phyloP scores from a whole-genome alignment of 2,329 filamentous ascomycete species.

The Diplodia corticola region DNA sequence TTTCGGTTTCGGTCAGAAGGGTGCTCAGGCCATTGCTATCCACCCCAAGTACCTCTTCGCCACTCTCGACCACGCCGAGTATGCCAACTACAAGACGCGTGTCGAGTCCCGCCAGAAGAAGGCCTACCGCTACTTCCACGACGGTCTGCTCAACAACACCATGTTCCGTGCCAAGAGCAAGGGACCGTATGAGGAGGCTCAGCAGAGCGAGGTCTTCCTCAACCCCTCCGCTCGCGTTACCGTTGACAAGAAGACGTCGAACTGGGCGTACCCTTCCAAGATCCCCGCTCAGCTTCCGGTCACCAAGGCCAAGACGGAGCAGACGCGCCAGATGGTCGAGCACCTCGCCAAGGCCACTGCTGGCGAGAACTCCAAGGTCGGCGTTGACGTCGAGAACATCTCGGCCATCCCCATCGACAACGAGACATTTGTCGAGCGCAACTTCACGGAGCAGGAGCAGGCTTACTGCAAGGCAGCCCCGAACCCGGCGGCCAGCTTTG shows the following conservation, averaged over 20 bases:
- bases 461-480: constrained; percentile 80
- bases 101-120: constrained; percentile 95
- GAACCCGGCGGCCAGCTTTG: constrained; percentile 84
- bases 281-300: constrained; percentile 60
- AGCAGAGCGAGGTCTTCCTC: constrained; percentile 84
- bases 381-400: constrained; percentile 91
- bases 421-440: constrained; percentile 89
- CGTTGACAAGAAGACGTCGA: constrained; percentile 80
- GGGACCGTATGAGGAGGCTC: constrained; percentile 84
- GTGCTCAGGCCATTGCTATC: constrained; percentile 93
- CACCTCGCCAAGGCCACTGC: constrained; percentile 68
- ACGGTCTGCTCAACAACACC: constrained; percentile 95
- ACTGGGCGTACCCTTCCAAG: constrained; percentile 66
- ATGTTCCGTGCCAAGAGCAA: constrained; percentile 95
- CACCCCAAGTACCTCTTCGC: constrained; percentile 96
- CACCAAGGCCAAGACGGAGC: constrained; percentile 59
- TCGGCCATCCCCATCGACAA: constrained; percentile 88
- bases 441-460: constrained; percentile 85
- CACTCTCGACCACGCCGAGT: constrained; percentile 84
- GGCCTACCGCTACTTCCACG: constrained; percentile 98
- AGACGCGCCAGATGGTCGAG: constrained; percentile 74
- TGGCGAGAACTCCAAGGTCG: constrained; percentile 69
- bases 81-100: constrained; percentile 79
- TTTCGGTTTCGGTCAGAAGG: constrained; percentile 99
- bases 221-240: constrained; percentile 89